phyloP scores from a whole-genome alignment of 2,329 filamentous ascomycete genomes.

The Alternaria alternata region DNA sequence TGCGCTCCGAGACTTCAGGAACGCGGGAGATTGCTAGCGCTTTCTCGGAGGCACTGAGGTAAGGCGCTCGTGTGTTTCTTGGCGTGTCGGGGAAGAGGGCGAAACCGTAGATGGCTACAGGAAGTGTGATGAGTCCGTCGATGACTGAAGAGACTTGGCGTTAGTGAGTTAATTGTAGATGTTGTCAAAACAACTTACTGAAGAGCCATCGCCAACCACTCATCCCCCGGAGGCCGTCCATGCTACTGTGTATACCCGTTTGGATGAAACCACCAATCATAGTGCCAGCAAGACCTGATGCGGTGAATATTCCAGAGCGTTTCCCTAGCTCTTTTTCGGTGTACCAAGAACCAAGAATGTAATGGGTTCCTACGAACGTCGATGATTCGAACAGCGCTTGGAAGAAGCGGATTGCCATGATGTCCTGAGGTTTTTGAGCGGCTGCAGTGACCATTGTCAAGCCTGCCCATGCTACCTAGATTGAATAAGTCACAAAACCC shows the following conservation, averaged over 20 bases:
- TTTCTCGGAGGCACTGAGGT: slow-evolving; percentile 53
- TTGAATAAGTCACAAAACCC: not conserved
- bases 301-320: slow-evolving; percentile 67
- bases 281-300: slow-evolving; percentile 66
- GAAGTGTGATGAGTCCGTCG: slow-evolving; percentile 65
- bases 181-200: slow-evolving; percentile 1
- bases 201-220: slow-evolving; percentile 62
- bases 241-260: slow-evolving; percentile 57
- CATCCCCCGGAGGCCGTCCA: slow-evolving; percentile 60
- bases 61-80: slow-evolving; percentile 53
- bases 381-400: slow-evolving; percentile 64
- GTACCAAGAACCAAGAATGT: slow-evolving; percentile 70
- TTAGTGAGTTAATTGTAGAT: slow-evolving; percentile 2
- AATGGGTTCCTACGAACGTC: slow-evolving; percentile 66
- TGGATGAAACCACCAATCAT: slow-evolving; percentile 71
- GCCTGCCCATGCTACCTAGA: slow-evolving; percentile 62
- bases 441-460: slow-evolving; percentile 70
- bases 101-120: slow-evolving; percentile 64
- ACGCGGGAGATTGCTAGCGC: slow-evolving; percentile 56
- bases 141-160: slow-evolving; percentile 42
- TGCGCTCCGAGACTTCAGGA: slow-evolving; percentile 53
- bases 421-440: slow-evolving; percentile 59
- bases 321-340: slow-evolving; percentile 68
- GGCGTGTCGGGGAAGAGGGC: slow-evolving; percentile 58
- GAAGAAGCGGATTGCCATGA: slow-evolving; percentile 67